Evolutionary conservation across 2,329 filamentous ascomycete species (phyloP), one percentile per base, ranked within the genome.

Genomic region (Pseudohalonectria lignicola): DNA sequence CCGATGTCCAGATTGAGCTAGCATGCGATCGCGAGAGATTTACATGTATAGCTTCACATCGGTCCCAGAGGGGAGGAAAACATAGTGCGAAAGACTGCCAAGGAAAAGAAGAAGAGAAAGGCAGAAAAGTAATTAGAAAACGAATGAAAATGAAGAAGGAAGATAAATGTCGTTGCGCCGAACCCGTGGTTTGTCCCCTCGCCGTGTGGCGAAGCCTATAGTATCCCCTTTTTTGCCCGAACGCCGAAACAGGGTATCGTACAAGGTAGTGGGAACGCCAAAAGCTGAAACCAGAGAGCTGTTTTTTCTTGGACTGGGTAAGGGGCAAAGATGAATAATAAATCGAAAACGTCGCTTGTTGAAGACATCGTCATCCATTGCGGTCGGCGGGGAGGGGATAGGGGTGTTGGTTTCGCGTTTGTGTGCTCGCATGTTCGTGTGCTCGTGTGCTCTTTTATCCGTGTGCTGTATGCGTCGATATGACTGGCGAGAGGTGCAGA

Each of bases 231-330:
- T 43, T 44, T 44, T 43, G 43, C 44, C 44, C 46, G 28, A 51
- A 52, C 49, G 45, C 49, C 49, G 38, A 37, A 42, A 46, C 39
- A 48, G 51, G 41, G 49, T 49, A 48, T 61, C 56, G 44, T 50
- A 56, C 34, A 57, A 54, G 42, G 60, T 56, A 40, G 48, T 47
- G 46, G 50, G 48, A 36, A 37, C 36, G 31, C 44, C 26, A 47
- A 50, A 43, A 56, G 39, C n/a, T 36, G 26, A 15, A 16, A 32
- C 34, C 10, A 32, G 25, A 25, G 21, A n/a, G 29, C 20, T 12
- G 10, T 36, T 36, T 28, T 33, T 33, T 26, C 16, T 32, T 21
- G 30, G 30, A 15, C 15, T 15, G 16, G 15, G 8, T 13, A 18
- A n/a, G 19, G 15, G 15, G 15, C n/a, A n/a, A n/a, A n/a, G n/a